phyloP scores from a whole-genome alignment of 768 basidiomycete genomes.

The Mycena sanguinolenta region DNA sequence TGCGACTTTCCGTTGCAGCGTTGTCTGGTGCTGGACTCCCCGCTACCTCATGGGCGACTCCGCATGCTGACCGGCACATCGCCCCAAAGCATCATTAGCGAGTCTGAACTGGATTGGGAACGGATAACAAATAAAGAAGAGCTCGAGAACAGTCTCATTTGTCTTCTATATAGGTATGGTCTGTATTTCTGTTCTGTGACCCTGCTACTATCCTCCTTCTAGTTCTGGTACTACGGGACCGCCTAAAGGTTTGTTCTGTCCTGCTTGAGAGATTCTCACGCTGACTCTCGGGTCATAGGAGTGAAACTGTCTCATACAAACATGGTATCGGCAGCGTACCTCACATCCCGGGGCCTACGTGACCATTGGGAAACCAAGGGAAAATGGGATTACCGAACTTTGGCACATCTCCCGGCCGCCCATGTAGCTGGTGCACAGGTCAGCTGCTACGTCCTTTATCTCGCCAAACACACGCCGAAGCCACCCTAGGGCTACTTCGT shows the following conservation, averaged over 20 bases:
- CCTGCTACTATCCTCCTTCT: no score
- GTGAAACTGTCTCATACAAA: conserved; percentile 34
- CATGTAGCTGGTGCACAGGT: conserved; percentile 31
- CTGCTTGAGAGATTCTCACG: neutral
- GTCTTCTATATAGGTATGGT: conserved; percentile 31
- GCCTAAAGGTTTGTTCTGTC: conserved; percentile 26
- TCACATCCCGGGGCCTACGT: conserved; percentile 7
- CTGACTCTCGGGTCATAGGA: conserved; percentile 13
- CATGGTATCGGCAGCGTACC: conserved; percentile 5
- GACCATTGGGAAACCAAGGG: conserved; percentile 12
- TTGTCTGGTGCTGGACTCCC: conserved; percentile 30
- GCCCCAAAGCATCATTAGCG: conserved; percentile 22
- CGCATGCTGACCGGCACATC: conserved; percentile 24
- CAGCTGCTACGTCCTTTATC: no score
- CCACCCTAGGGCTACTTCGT: conserved; percentile 29
- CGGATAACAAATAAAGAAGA: conserved; percentile 21
- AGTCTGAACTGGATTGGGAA: conserved; percentile 27
- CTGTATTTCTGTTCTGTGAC: no score
- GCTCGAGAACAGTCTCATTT: conserved; percentile 31
- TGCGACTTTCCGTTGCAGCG: conserved; percentile 22
- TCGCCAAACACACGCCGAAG: no score
- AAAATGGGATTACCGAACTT: conserved; percentile 27
- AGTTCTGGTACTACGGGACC: conserved; percentile 31
- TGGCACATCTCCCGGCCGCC: conserved; percentile 30
- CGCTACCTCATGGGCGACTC: conserved; percentile 14